phyloP scores from a whole-genome alignment of 495 filamentous ascomycete species.

The Lophium mytilinum region DNA sequence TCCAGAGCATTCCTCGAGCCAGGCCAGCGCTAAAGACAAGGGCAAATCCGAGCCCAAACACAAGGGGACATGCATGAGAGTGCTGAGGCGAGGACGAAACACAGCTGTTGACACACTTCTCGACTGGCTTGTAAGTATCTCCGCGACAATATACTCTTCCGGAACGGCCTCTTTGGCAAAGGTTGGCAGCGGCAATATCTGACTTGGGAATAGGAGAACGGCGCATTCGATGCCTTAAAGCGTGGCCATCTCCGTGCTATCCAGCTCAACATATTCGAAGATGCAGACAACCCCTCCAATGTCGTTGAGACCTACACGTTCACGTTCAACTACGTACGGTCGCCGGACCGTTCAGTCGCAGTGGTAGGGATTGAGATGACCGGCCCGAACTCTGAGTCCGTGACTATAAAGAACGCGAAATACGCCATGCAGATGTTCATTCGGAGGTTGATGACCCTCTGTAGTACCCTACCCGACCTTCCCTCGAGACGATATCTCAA shows the following conservation, averaged over 20 bases:
- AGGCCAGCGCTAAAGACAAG: neutral
- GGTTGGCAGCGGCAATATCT: neutral
- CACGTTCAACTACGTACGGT: constrained; percentile 39
- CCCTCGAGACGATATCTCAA: constrained; percentile 35
- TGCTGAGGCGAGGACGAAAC: constrained; percentile 33
- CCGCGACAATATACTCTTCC: constrained; percentile 4
- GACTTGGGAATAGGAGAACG: constrained; percentile 33
- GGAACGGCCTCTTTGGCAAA: neutral
- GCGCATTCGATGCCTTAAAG: constrained; percentile 40
- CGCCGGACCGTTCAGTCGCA: constrained; percentile 12
- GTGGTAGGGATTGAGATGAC: constrained; percentile 35
- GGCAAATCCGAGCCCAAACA: constrained; percentile 1
- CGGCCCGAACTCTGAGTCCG: constrained; percentile 29
- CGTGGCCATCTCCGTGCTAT: constrained; percentile 36
- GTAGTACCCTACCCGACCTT: constrained; percentile 36
- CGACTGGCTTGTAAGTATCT: constrained; percentile 36
- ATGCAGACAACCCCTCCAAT: constrained; percentile 32
- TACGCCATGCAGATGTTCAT: constrained; percentile 36
- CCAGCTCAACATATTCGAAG: constrained; percentile 40
- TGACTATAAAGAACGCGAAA: constrained; percentile 34
- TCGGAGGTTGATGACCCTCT: constrained; percentile 33
- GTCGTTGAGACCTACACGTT: constrained; percentile 47
- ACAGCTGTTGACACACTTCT: constrained; percentile 36
- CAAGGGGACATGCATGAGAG: constrained; percentile 28
- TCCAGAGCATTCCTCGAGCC: constrained; percentile 10